A percentile compares a stretch with the other conserved stretches of the same genome.
Evolutionary conservation across 179 eudicot genomes (phyloP).

Genomic region (Pouteria campechiana): DNA sequence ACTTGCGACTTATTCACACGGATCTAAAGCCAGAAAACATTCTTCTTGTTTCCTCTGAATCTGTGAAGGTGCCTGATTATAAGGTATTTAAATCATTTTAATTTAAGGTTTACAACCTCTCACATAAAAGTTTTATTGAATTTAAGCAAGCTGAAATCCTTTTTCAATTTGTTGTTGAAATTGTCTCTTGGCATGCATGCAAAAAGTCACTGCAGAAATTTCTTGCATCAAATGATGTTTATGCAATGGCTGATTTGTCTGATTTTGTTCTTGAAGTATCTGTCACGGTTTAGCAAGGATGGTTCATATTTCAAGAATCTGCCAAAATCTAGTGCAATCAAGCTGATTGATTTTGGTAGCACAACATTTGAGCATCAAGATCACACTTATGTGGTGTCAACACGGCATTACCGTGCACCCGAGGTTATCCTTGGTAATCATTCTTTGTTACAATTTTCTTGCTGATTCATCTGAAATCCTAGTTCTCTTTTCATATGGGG

Average conservation of each 20-base stretch:
- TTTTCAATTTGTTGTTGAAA: too few species aligned
- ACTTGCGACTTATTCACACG: constrained; percentile 59
- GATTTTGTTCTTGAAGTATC: constrained; percentile 16
- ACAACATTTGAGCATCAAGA: constrained; percentile 59
- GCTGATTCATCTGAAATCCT: background rate
- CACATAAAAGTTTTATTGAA: too few species aligned
- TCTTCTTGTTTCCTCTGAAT: constrained; percentile 61
- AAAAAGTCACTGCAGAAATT: too few species aligned
- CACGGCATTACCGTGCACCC: constrained; percentile 69
- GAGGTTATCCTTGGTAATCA: constrained; percentile 38
- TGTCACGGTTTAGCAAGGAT: constrained; percentile 33
- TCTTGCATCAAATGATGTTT: too few species aligned
- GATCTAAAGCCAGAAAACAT: constrained; percentile 71
- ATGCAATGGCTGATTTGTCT: constrained; percentile 8
- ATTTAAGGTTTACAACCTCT: too few species aligned
- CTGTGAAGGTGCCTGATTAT: constrained; percentile 53
- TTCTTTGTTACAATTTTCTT: background rate
- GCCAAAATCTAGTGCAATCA: constrained; percentile 64
- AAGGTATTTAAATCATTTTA: too few species aligned
- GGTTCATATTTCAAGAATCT: constrained; percentile 53
- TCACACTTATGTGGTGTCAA: constrained; percentile 60
- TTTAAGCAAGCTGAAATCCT: too few species aligned
- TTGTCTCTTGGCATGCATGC: too few species aligned
- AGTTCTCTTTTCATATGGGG: constrained; percentile 16
- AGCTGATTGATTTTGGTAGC: constrained; percentile 70